A percentile compares a stretch with the other conserved stretches of the same genome.
These are phyloP conservation scores for Naganishia antarctica DNA, from an alignment of 768 basidiomycete species.

Conservation along the genomic window DNA sequence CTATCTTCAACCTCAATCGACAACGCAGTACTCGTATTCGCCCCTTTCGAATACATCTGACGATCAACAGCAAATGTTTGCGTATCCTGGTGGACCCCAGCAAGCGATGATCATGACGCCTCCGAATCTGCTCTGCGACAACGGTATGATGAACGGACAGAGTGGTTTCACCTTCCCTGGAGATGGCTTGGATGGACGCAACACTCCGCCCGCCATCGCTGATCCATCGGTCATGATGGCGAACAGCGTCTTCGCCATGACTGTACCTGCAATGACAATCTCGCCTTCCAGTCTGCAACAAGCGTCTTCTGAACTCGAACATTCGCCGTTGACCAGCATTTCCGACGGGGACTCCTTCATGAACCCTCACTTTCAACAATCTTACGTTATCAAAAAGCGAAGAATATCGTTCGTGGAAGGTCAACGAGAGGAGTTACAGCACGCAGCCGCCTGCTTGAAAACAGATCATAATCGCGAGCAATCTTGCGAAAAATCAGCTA, in stretches of 20 bases:
- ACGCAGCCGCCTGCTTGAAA: neutral
- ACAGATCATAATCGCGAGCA: neutral
- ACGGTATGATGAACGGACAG: neutral
- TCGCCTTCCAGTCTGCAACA: conserved; percentile 20
- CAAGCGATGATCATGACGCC: neutral
- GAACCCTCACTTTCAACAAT: neutral
- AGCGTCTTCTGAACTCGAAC: neutral
- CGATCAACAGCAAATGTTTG: neutral
- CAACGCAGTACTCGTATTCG: neutral
- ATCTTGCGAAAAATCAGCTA: neutral
- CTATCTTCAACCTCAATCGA: neutral
- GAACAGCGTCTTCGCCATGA: neutral
- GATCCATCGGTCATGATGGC: conserved; percentile 7
- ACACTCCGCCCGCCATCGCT: neutral
- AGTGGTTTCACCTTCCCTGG: too few relatives aligned
- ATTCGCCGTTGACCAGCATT: neutral
- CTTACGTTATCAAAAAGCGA: neutral
- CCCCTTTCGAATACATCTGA: neutral
- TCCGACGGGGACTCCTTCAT: neutral
- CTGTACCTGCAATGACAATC: conserved; percentile 4
- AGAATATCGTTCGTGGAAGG: neutral
- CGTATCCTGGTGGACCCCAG: neutral
- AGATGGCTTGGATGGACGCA: neutral
- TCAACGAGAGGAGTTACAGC: neutral
- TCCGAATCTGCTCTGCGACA: neutral